Conservation (phyloP, 1,284 basidiomycete species). For the Coriolopsis trogii region DNA sequence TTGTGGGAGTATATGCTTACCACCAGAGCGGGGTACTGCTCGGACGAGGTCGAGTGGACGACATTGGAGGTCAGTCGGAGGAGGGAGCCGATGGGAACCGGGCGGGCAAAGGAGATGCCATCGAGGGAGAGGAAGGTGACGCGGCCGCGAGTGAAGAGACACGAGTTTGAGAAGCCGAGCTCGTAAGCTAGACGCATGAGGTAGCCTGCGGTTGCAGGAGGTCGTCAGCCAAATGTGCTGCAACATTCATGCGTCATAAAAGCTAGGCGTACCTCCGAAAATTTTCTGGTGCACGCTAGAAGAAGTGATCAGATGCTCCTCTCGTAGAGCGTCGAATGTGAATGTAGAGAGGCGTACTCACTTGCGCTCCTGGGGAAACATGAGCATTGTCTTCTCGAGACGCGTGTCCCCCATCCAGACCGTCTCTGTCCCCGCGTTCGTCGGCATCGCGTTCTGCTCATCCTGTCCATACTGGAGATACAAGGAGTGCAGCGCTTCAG, state of each 20-base stretch:
- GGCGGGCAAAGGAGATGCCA: constrained; percentile 77
- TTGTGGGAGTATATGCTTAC: constrained; percentile 35
- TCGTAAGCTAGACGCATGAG: constrained; percentile 72
- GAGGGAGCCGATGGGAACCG: constrained; percentile 82
- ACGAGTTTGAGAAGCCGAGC: constrained; percentile 77
- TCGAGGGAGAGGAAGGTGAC: constrained; percentile 79
- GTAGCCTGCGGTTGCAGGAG: constrained; percentile 48
- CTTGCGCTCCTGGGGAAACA: constrained; percentile 89
- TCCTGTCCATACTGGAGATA: constrained; percentile 60
- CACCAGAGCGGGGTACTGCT: constrained; percentile 50
- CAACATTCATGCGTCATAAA: not conserved
- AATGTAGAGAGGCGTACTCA: constrained; percentile 36
- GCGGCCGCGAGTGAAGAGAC: constrained; percentile 68
- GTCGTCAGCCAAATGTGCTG: not conserved
- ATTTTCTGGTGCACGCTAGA: constrained; percentile 77
- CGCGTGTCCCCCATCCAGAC: constrained; percentile 71
- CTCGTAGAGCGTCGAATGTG: too few species aligned
- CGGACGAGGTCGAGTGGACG: constrained; percentile 52
- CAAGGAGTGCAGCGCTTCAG: constrained; percentile 66
- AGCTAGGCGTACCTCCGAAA: constrained; percentile 59
- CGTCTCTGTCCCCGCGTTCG: constrained; percentile 43
- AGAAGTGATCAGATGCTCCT: too few species aligned
- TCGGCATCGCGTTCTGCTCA: not conserved
- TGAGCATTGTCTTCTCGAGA: constrained; percentile 71
- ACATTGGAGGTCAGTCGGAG: constrained; percentile 73